Evolutionary conservation across 78 protist species (phyloP).

Genomic region (Dictyostelium intermedium): DNA sequence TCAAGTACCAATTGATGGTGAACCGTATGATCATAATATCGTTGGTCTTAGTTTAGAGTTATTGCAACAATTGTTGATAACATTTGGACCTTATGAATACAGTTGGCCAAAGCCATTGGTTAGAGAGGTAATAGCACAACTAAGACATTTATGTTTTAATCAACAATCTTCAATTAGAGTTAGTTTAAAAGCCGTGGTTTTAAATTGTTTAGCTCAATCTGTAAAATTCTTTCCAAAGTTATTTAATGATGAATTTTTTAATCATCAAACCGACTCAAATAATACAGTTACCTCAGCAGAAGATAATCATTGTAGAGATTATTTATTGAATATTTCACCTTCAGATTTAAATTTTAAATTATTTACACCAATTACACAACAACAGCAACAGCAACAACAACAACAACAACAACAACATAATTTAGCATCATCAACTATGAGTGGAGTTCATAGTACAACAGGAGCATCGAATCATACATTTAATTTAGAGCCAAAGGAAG

Average conservation of each 20-base stretch:
- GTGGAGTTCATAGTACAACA: background rate
- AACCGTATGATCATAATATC: constrained; percentile 69
- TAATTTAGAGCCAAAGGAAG: constrained; percentile 56
- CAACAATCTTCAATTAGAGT: constrained; percentile 11
- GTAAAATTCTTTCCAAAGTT: constrained; percentile 58
- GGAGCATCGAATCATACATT: background rate
- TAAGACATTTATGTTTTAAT: background rate
- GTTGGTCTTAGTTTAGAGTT: constrained; percentile 72
- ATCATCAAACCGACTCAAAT: background rate
- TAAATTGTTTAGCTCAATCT: constrained; percentile 53
- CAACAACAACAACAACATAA: background rate
- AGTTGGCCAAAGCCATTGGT: constrained; percentile 57
- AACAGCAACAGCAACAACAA: background rate
- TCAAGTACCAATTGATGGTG: constrained; percentile 16
- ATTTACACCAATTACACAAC: constrained; percentile 18
- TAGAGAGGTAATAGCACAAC: constrained; percentile 13
- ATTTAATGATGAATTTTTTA: constrained; percentile 38
- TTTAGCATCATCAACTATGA: background rate
- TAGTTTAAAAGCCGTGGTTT: constrained; percentile 57
- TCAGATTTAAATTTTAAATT: constrained; percentile 48
- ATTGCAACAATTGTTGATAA: constrained; percentile 37
- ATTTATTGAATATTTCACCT: constrained; percentile 1
- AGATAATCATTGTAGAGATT: background rate
- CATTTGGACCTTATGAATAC: constrained; percentile 53
- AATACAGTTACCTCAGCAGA: background rate